Evolutionary conservation across 345 rosid genomes (phyloP).

Genomic region (Sonneratia alba): DNA sequence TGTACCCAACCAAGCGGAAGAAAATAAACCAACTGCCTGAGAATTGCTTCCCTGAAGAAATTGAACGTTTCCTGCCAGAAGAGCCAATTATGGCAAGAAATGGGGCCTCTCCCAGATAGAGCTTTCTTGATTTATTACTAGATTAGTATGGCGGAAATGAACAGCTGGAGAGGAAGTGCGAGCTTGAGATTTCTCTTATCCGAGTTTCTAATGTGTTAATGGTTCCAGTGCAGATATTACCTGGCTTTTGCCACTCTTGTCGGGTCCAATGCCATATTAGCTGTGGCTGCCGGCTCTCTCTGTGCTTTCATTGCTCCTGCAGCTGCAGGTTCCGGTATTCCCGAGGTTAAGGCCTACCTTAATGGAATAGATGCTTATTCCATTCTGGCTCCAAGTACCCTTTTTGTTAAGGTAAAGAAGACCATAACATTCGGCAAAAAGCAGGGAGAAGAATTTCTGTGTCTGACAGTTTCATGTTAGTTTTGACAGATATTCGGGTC

Average conservation of each 20-base stretch:
- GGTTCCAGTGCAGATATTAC: slow-evolving; percentile 28
- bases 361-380: slow-evolving; percentile 39
- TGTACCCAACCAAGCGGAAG: too few relatives aligned
- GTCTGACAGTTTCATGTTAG: neutral
- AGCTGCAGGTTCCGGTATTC: slow-evolving; percentile 45
- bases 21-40: too few relatives aligned
- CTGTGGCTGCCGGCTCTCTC: slow-evolving; percentile 27
- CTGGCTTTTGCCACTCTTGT: slow-evolving; percentile 26
- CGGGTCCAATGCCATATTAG: slow-evolving; percentile 27
- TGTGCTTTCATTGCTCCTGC: slow-evolving; percentile 39
- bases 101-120: too few relatives aligned
- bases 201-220: slow-evolving; percentile 6
- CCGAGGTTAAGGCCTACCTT: slow-evolving; percentile 48
- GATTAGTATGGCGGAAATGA: too few relatives aligned
- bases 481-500: slow-evolving; percentile 33
- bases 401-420: slow-evolving; percentile 35
- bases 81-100: too few relatives aligned
- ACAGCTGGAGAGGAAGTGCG: neutral
- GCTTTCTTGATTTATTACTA: too few relatives aligned
- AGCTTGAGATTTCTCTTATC: neutral
- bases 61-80: neutral
- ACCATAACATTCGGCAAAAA: neutral
- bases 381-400: slow-evolving; percentile 35
- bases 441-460: neutral
- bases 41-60: too few relatives aligned